A percentile compares a stretch with the other conserved stretches of the same genome.
These are phyloP conservation scores for Rosa lucieae DNA, from an alignment of 306 rosid species.

Conservation along the genomic window DNA sequence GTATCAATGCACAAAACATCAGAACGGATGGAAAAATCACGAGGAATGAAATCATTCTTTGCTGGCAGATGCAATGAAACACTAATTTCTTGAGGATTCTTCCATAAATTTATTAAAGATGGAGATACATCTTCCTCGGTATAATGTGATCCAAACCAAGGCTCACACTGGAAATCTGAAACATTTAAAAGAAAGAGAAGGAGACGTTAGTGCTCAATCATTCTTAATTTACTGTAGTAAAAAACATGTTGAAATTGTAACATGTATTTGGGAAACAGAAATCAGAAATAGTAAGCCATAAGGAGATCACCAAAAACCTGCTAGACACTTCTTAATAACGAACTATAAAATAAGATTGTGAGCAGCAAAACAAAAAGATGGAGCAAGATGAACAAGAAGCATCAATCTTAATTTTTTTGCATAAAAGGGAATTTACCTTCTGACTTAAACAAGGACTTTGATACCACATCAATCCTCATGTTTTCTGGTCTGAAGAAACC, in stretches of 20 bases:
- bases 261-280: background rate
- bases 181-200: conserved; percentile 10
- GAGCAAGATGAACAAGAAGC: too few relatives aligned
- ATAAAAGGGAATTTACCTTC: conserved; percentile 45
- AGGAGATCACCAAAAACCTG: background rate
- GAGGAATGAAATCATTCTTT: conserved; percentile 86
- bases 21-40: conserved; percentile 76
- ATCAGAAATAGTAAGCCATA: background rate
- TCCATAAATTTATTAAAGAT: conserved; percentile 68
- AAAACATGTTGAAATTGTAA: too few relatives aligned
- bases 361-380: too few relatives aligned
- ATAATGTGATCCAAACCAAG: conserved; percentile 90
- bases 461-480: conserved; percentile 85
- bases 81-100: conserved; percentile 70
- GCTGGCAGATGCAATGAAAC: conserved; percentile 74
- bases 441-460: conserved; percentile 55
- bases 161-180: conserved; percentile 68
- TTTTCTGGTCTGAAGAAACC: conserved; percentile 84
- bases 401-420: background rate
- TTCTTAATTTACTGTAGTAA: background rate
- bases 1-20: conserved; percentile 30
- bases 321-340: too few relatives aligned
- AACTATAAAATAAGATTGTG: too few relatives aligned
- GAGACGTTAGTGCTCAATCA: conserved; percentile 1
- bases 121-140: conserved; percentile 66